A percentile compares a stretch with the other conserved stretches of the same genome.
Evolutionary conservation across 2,329 filamentous ascomycete species (phyloP).

Genomic region (Leptosphaerulina australis): DNA sequence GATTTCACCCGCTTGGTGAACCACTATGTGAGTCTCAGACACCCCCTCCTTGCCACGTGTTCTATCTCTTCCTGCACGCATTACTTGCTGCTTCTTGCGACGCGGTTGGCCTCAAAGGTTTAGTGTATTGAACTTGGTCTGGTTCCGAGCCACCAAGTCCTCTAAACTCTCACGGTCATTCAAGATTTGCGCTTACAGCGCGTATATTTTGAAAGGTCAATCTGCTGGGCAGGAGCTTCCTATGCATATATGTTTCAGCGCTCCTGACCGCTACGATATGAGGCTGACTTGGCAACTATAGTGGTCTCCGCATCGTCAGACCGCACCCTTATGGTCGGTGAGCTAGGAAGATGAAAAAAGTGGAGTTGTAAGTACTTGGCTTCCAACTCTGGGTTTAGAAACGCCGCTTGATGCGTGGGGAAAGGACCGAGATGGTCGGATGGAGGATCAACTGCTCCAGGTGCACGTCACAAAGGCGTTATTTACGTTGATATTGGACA

Average conservation of each 20-base stretch:
- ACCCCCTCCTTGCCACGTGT: neutral
- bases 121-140: neutral
- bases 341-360: conserved; percentile 68
- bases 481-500: conserved; percentile 34
- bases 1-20: conserved; percentile 83
- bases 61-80: neutral
- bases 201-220: neutral
- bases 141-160: neutral
- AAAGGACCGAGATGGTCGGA: conserved; percentile 29
- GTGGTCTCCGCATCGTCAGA: conserved; percentile 92
- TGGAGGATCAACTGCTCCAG: conserved; percentile 23
- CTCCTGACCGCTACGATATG: conserved; percentile 10
- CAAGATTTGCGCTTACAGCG: neutral
- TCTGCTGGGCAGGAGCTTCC: conserved; percentile 5
- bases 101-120: neutral
- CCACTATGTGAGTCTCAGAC: conserved; percentile 75
- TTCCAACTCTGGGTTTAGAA: conserved; percentile 28
- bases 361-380: conserved; percentile 27
- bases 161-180: neutral
- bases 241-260: conserved; percentile 23
- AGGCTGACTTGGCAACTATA: conserved; percentile 52
- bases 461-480: conserved; percentile 32
- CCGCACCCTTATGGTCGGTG: conserved; percentile 80
- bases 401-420: conserved; percentile 33
- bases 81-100: neutral